phyloP scores from a whole-genome alignment of 331 rosid species.

The Rosa hybrid region DNA sequence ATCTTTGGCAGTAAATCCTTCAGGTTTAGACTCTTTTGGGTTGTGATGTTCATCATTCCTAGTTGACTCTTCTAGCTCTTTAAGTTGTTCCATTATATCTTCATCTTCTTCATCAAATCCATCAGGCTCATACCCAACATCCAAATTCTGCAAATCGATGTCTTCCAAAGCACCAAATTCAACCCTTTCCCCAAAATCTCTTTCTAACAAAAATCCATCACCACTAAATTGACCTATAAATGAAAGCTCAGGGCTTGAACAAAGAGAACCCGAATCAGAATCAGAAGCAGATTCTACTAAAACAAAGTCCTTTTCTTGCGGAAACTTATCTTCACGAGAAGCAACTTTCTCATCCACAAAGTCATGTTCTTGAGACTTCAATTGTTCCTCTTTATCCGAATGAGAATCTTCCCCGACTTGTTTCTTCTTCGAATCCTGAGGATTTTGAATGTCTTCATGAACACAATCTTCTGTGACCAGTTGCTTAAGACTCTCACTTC shows the following conservation, averaged over 20 bases:
- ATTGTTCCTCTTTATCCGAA: conserved; percentile 15
- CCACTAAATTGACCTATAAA: conserved; percentile 13
- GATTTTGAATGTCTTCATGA: conserved; percentile 28
- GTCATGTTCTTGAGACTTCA: conserved; percentile 12
- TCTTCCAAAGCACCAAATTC: conserved; percentile 27
- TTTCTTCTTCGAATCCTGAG: conserved; percentile 24
- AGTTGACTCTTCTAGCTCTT: conserved; percentile 38
- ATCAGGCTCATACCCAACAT: conserved; percentile 61
- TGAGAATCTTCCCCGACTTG: conserved; percentile 16
- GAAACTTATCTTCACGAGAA: conserved; percentile 24
- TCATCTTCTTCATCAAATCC: conserved; percentile 63
- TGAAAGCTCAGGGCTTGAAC: conserved; percentile 34
- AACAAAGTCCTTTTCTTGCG: conserved; percentile 40
- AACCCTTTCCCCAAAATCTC: conserved; percentile 41
- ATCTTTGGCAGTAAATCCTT: not conserved
- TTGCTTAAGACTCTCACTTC: not conserved
- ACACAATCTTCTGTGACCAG: conserved; percentile 5
- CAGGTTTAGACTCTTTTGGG: not conserved
- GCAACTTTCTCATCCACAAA: not conserved
- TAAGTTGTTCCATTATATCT: conserved; percentile 47
- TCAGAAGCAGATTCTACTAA: conserved; percentile 30
- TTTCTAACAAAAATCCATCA: conserved; percentile 50
- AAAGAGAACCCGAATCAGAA: conserved; percentile 39
- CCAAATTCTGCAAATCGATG: conserved; percentile 26
- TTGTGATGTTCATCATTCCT: conserved; percentile 1